Conservation (phyloP, 116 monocot genomes). For the Cymodocea nodosa region DNA sequence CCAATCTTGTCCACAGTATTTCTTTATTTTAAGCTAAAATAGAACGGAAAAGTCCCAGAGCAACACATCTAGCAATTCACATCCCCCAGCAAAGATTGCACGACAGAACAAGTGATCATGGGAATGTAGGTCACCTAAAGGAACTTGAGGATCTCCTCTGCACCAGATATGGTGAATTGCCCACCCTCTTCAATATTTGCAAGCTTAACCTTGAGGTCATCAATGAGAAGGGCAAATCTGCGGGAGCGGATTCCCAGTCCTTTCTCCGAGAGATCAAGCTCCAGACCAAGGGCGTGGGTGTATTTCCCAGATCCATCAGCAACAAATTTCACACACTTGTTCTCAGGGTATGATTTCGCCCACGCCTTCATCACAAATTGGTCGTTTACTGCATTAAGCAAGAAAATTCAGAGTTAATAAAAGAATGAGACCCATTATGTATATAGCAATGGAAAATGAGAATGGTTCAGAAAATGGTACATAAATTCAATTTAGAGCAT, state of each 20-base stretch:
- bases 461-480: too few relatives aligned
- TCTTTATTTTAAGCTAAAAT: too few relatives aligned
- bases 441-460: too few relatives aligned
- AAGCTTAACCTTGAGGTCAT: slow-evolving; percentile 53
- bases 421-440: too few relatives aligned
- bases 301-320: slow-evolving; percentile 76
- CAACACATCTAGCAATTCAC: too few relatives aligned
- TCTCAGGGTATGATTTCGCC: slow-evolving; percentile 81
- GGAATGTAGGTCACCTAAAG: slow-evolving; percentile 23
- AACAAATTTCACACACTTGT: slow-evolving; percentile 75
- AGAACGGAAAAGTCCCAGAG: too few relatives aligned
- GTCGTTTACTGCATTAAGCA: slow-evolving; percentile 51
- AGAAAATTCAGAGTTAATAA: too few relatives aligned
- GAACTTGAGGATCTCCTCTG: slow-evolving; percentile 83
- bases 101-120: too few relatives aligned
- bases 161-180: slow-evolving; percentile 75
- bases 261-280: slow-evolving; percentile 82
- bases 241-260: slow-evolving; percentile 73
- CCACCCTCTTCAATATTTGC: slow-evolving; percentile 85
- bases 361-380: slow-evolving; percentile 92
- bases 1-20: too few relatives aligned
- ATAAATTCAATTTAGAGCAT: too few relatives aligned
- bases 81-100: too few relatives aligned
- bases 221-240: slow-evolving; percentile 57
- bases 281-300: slow-evolving; percentile 74